These are phyloP conservation scores for Calonectria naviculata DNA, from an alignment of 2,329 filamentous ascomycete genomes.

Conservation along the genomic window DNA sequence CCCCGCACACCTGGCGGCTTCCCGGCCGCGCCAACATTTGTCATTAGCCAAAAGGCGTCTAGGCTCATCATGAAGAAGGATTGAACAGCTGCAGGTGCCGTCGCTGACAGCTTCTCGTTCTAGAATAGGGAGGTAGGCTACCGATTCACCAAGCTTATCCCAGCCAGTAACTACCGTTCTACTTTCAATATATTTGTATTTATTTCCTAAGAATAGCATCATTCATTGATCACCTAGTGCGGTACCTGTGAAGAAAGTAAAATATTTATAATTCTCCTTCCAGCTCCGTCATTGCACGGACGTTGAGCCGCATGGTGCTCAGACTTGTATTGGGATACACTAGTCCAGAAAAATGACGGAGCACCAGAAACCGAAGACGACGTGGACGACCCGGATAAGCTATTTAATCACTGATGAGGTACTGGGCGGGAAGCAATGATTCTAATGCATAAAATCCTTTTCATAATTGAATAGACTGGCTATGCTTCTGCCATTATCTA, in stretches of 20 bases:
- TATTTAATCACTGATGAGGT: not conserved
- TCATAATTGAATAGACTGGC: not conserved
- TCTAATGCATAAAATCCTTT: not conserved
- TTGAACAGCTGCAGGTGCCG: not conserved
- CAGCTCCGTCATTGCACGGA: not conserved
- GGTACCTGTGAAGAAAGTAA: not conserved
- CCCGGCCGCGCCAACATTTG: conserved; percentile 26
- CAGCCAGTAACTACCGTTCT: not conserved
- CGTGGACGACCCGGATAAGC: too few species aligned
- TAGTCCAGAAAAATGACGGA: not conserved
- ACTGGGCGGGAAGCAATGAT: not conserved
- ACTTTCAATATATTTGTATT: not conserved
- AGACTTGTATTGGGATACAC: not conserved
- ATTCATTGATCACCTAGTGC: not conserved
- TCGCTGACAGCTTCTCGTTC: not conserved
- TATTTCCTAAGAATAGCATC: not conserved
- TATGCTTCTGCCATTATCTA: not conserved
- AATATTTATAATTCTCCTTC: not conserved
- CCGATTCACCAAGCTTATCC: not conserved
- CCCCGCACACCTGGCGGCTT: conserved; percentile 44
- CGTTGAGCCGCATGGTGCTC: not conserved
- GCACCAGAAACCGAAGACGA: not conserved
- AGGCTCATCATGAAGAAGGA: not conserved
- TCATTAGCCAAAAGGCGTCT: conserved; percentile 30
- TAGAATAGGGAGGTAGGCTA: not conserved